Percentiles rank a stretch among this genome's conserved stretches.
phyloP scores from a whole-genome alignment of 176 grass and related monocot genomes.

The Raddia guianensis region DNA sequence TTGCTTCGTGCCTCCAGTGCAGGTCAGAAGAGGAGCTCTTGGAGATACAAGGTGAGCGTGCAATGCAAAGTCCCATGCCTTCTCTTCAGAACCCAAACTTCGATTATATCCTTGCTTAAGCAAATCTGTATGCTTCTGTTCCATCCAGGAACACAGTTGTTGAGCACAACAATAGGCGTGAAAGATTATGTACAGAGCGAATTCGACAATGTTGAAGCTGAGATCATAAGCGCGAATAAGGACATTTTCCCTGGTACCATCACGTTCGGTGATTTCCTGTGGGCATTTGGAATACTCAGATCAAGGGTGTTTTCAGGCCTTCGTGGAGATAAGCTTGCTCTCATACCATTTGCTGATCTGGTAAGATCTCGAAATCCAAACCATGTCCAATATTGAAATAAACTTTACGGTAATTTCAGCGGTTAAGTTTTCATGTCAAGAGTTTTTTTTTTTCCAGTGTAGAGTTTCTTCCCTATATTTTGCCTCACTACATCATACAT shows the following conservation, averaged over 20 bases:
- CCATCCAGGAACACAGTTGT: slow-evolving; percentile 75
- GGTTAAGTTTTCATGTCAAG: slow-evolving; percentile 6
- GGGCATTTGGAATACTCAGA: slow-evolving; percentile 89
- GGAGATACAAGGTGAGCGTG: slow-evolving; percentile 76
- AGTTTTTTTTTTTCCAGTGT: slow-evolving; percentile 2
- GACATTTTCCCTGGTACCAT: slow-evolving; percentile 69
- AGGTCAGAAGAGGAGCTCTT: slow-evolving; percentile 97
- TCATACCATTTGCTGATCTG: slow-evolving; percentile 92
- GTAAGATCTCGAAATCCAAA: slow-evolving; percentile 50
- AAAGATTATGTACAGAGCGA: slow-evolving; percentile 86
- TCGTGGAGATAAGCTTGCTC: slow-evolving; percentile 88
- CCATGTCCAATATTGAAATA: background rate
- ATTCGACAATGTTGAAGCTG: slow-evolving; percentile 66
- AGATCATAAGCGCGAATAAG: slow-evolving; percentile 65
- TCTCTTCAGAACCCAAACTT: background rate
- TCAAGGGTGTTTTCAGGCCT: slow-evolving; percentile 81
- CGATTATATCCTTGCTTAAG: background rate
- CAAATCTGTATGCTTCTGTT: background rate
- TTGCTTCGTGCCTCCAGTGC: slow-evolving; percentile 75
- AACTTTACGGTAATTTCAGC: background rate
- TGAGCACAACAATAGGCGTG: slow-evolving; percentile 84
- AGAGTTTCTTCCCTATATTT: background rate
- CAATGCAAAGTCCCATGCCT: background rate
- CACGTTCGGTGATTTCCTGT: slow-evolving; percentile 81
- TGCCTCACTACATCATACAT: background rate